Conservation (phyloP, 306 rosid species). For the Corylus heterophylla region DNA sequence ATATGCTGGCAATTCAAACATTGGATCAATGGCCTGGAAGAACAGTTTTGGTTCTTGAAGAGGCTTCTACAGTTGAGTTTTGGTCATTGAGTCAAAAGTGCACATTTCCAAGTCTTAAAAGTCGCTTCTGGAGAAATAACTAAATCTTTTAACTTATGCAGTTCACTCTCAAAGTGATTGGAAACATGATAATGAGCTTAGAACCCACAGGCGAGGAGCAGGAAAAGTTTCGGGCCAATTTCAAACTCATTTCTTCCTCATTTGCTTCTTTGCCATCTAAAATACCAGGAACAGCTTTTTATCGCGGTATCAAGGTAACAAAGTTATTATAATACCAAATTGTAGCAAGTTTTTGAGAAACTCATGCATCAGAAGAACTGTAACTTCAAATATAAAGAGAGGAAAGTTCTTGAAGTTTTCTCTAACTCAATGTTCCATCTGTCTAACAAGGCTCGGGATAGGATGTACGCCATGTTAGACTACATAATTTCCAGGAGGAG, state of each 20-base stretch:
- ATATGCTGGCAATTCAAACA: slow-evolving; percentile 59
- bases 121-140: neutral
- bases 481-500: slow-evolving; percentile 56
- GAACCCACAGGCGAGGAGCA: slow-evolving; percentile 80
- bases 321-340: neutral
- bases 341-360: too few species aligned
- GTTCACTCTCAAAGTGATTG: slow-evolving; percentile 90
- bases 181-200: slow-evolving; percentile 91
- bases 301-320: slow-evolving; percentile 73
- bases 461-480: slow-evolving; percentile 81
- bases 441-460: slow-evolving; percentile 64
- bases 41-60: slow-evolving; percentile 63
- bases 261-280: slow-evolving; percentile 84
- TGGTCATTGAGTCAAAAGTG: neutral
- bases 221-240: slow-evolving; percentile 74
- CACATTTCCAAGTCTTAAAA: neutral
- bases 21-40: slow-evolving; percentile 65
- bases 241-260: slow-evolving; percentile 78
- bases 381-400: neutral
- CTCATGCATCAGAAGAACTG: neutral
- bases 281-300: slow-evolving; percentile 78
- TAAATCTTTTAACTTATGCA: slow-evolving; percentile 32
- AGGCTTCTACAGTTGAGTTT: slow-evolving; percentile 80
- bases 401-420: neutral
- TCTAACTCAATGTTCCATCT: neutral